Evolutionary conservation across 176 grass and related monocot genomes (phyloP), one percentile per base, ranked within the genome.

Genomic region (Secale cereale): DNA sequence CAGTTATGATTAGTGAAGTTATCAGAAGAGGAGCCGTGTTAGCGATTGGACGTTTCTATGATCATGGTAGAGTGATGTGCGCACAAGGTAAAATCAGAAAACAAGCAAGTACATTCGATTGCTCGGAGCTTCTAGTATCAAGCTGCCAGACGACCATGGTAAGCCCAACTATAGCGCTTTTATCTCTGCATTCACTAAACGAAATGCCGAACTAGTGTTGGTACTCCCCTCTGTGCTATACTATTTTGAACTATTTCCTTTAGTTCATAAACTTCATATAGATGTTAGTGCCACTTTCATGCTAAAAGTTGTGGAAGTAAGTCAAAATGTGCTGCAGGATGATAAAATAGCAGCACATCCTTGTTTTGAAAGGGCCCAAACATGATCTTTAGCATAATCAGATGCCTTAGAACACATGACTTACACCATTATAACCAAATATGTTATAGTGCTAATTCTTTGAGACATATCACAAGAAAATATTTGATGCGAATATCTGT

Each of bases 141-240:
- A 83, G 17, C 23, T 83, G 81, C 81, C 40, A 45, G 5, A 83
- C 71, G 3, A 74, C 69, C 6, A 83, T 83, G 69, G 81, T 78
- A 69, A 69, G 45, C 45, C 14, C 45, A 17, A 48, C 45, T 16
- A 48, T 17, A 16, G 45, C 4, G 15, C 45, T 48, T 48, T 48
- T 54, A 54, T 54, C 17, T 54, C 50, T 7, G 17, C 17, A 54
- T 54, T 54, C 50, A 54, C 50, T 20, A 20, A 54, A 54, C 50
- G 6, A 20, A 54, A 54, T 20, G 50, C 12, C 17, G 50, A 54
- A 54, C 50, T 7, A 2, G 0, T 20, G 50, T 54, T 19, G 17
- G 17, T 54, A 20, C 14, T 54, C 20, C 50, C 50, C 50, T 54
- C 6, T 54, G 50, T 54, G 50, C 17, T 54, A 17, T 20, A 54